Conservation (phyloP, 179 eudicot species). For the Spergularia azorica region DNA sequence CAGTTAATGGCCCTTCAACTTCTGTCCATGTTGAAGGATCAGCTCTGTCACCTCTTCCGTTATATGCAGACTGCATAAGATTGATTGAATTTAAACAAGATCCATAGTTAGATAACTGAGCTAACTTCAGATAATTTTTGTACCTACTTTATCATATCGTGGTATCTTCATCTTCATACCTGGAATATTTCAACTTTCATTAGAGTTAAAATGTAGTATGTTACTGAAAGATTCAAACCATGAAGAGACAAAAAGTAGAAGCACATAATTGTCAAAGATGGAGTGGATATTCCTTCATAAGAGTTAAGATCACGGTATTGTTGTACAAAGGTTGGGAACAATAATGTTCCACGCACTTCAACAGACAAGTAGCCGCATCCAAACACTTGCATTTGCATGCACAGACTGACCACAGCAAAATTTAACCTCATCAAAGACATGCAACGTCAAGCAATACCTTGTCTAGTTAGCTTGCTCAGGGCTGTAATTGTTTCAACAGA, state of each 20-base stretch:
- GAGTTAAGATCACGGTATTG: background rate
- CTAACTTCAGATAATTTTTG: constrained; percentile 16
- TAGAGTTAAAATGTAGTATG: constrained; percentile 11
- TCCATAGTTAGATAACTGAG: constrained; percentile 16
- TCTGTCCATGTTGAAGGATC: constrained; percentile 94
- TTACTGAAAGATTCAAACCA: constrained; percentile 11
- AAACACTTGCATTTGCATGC: constrained; percentile 12
- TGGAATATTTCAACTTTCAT: constrained; percentile 33
- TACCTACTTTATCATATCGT: constrained; percentile 85
- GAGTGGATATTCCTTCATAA: background rate
- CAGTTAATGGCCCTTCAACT: constrained; percentile 92
- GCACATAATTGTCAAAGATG: background rate
- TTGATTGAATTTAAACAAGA: constrained; percentile 28
- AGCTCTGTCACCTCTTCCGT: constrained; percentile 85
- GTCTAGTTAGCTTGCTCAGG: constrained; percentile 70
- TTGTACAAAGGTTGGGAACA: background rate
- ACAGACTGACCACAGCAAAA: background rate
- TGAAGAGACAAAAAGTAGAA: background rate
- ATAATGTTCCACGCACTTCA: background rate
- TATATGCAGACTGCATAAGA: constrained; percentile 81
- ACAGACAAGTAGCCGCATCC: constrained; percentile 5
- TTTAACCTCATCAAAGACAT: background rate
- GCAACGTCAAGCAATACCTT: constrained; percentile 48
- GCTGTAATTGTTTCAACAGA: constrained; percentile 84
- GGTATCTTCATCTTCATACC: constrained; percentile 93